Percentiles rank a stretch among this genome's conserved stretches.
phyloP scores from a whole-genome alignment of 2,329 filamentous ascomycete species.

The Cladosporium velox region DNA sequence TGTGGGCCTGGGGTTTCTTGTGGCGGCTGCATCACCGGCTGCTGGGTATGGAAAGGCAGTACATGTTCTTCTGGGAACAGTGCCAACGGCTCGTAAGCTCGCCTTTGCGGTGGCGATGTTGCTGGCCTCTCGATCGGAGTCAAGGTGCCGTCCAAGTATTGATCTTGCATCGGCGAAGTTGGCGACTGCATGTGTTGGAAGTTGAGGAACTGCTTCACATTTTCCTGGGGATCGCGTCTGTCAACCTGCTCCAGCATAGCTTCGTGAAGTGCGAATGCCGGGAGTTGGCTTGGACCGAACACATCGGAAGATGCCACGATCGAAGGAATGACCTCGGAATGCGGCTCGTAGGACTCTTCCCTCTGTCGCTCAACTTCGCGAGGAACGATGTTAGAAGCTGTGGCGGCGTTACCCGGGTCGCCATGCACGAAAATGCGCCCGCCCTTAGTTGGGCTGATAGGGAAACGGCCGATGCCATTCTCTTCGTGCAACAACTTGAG shows the following conservation, averaged over 20 bases:
- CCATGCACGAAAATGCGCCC: conserved; percentile 76
- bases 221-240: conserved; percentile 82
- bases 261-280: conserved; percentile 70
- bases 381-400: conserved; percentile 56
- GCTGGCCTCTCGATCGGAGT: conserved; percentile 30
- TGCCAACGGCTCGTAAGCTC: conserved; percentile 31
- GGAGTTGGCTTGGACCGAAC: conserved; percentile 68
- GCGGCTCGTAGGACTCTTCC: conserved; percentile 46
- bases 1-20: conserved; percentile 48
- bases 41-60: conserved; percentile 57
- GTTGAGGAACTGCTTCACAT: conserved; percentile 84
- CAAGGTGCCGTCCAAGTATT: conserved; percentile 48
- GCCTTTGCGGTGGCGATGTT: conserved; percentile 13
- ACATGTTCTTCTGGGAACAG: conserved; percentile 39
- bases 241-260: conserved; percentile 69
- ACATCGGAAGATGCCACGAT: conserved; percentile 90
- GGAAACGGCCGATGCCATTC: conserved; percentile 55
- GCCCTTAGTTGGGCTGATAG: conserved; percentile 62
- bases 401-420: conserved; percentile 75
- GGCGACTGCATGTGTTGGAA: conserved; percentile 71
- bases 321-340: conserved; percentile 76
- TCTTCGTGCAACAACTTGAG: conserved; percentile 74
- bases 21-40: conserved; percentile 40
- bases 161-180: conserved; percentile 43
- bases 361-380: conserved; percentile 46